Evolutionary conservation across 2,329 filamentous ascomycete genomes (phyloP), one percentile per base, ranked within the genome.

Genomic region (Pseudogymnoascus sp.): DNA sequence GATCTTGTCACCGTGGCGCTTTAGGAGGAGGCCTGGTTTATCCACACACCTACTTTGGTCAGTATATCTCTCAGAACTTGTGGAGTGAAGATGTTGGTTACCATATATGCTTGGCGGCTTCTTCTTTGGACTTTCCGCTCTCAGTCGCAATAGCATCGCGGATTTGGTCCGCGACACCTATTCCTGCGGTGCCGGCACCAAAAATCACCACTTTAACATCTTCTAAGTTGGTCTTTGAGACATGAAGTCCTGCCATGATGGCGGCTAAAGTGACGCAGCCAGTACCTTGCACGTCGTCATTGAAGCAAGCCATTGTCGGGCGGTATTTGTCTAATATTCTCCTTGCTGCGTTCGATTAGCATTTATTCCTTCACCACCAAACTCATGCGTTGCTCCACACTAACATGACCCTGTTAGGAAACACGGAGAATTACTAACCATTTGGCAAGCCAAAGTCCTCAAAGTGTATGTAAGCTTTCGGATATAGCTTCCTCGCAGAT

Each of bases 231-330:
- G 87, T 77, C 2, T 85, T 81, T 65, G 81, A 86, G 6, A 93
- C 86, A 65, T 90, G 84, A 6, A 93, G 78, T 0, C 84, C 91
- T 0, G 91, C 85, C 78, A 91, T 86, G 66, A 96, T 87, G 1
- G 89, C 91, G 0, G 91, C 91, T 0, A 96, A 81, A 0, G 92
- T 93, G 0, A 96, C 91, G 64, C 90, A 93, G 0, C 91, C 92
- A 0, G 92, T 96, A 1, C 91, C 92, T 74, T 96, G 91, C 0
- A 96, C 87, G 72, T 96, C 91, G 64, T 96, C 92, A 70, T 96
- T 96, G 80, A 96, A 96, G 73, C 91, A 96, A 0, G 91, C 82
- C 6, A 93, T 87, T 60, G 89, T 72, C 0, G 87, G 81, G 0
- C 88, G 84, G 70, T 95, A 96, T 37, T 81, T 83, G 65, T 96